Percentiles rank a stretch among this genome's conserved stretches.
These are phyloP conservation scores for Xylaria intraflava DNA, from an alignment of 495 filamentous ascomycete species.

Conservation along the genomic window DNA sequence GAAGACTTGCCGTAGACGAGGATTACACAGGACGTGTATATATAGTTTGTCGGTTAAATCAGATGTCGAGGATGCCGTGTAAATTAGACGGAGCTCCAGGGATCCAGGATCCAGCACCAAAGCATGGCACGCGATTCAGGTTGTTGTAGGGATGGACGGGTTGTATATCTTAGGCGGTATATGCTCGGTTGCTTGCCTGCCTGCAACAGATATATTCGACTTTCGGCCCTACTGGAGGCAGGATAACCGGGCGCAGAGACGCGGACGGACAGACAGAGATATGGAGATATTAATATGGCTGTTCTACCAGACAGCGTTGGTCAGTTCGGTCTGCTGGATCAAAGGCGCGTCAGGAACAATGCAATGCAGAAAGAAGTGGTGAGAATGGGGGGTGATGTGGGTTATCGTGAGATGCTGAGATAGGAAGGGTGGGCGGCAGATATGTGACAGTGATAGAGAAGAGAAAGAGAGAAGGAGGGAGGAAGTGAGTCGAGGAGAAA, in stretches of 20 bases:
- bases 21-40: not conserved
- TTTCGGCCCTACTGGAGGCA: not conserved
- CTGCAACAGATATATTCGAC: not conserved
- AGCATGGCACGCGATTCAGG: slow-evolving; percentile 3
- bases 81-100: slow-evolving; percentile 10
- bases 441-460: not conserved
- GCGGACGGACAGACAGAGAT: not conserved
- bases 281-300: too few species aligned
- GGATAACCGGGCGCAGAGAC: slow-evolving; percentile 2
- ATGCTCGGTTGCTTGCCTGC: slow-evolving; percentile 1
- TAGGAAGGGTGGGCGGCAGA: not conserved
- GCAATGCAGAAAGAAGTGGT: not conserved
- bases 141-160: slow-evolving; percentile 4
- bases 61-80: not conserved
- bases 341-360: not conserved
- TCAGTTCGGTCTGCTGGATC: not conserved
- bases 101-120: slow-evolving; percentile 8
- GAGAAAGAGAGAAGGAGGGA: not conserved
- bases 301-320: not conserved
- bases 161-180: slow-evolving; percentile 8
- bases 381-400: not conserved
- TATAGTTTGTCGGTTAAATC: not conserved
- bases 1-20: slow-evolving; percentile 2
- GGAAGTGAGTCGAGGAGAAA: not conserved
- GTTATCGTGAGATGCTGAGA: not conserved